A percentile compares a stretch with the other conserved stretches of the same genome.
phyloP scores from a whole-genome alignment of 2,329 filamentous ascomycete genomes.

The Teratosphaeriaceae sp. region DNA sequence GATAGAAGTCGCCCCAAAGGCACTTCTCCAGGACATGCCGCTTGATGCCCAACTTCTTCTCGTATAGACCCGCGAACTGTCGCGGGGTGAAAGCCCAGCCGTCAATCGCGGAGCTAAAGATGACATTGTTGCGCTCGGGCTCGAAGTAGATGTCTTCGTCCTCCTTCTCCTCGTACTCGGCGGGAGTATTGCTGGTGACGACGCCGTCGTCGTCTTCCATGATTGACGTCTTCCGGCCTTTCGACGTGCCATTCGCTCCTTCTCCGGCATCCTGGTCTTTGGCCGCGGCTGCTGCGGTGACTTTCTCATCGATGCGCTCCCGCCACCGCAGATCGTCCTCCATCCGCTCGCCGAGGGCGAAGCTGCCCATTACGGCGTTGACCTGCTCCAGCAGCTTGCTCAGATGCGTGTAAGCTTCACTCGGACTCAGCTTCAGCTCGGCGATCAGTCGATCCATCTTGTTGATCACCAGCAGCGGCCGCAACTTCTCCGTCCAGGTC shows the following conservation, averaged over 20 bases:
- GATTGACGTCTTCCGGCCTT: conserved; percentile 41
- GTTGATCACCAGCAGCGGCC: conserved; percentile 91
- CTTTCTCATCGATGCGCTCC: conserved; percentile 81
- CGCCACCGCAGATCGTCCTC: conserved; percentile 96
- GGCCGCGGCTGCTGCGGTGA: conserved; percentile 56
- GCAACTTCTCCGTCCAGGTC: conserved; percentile 91
- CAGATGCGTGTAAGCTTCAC: conserved; percentile 82
- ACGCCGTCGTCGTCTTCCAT: conserved; percentile 50
- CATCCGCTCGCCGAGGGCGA: conserved; percentile 97
- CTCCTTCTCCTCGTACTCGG: conserved; percentile 78
- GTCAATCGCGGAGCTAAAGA: conserved; percentile 94
- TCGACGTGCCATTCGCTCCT: conserved; percentile 20
- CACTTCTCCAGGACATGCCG: conserved; percentile 82
- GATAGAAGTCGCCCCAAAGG: conserved; percentile 92
- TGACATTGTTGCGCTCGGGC: conserved; percentile 97
- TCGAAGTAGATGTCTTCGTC: conserved; percentile 98
- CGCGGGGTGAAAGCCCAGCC: conserved; percentile 98
- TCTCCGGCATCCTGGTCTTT: conserved; percentile 20
- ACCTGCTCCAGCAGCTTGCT: conserved; percentile 89
- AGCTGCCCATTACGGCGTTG: conserved; percentile 94
- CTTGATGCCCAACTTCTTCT: conserved; percentile 96
- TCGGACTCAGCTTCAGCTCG: conserved; percentile 87
- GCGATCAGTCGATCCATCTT: conserved; percentile 95
- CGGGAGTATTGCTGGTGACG: conserved; percentile 42
- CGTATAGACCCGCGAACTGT: conserved; percentile 88